Base-by-base conservation (phyloP, 176 grass and related monocot genomes). In the Oryza coarctata region DNA sequence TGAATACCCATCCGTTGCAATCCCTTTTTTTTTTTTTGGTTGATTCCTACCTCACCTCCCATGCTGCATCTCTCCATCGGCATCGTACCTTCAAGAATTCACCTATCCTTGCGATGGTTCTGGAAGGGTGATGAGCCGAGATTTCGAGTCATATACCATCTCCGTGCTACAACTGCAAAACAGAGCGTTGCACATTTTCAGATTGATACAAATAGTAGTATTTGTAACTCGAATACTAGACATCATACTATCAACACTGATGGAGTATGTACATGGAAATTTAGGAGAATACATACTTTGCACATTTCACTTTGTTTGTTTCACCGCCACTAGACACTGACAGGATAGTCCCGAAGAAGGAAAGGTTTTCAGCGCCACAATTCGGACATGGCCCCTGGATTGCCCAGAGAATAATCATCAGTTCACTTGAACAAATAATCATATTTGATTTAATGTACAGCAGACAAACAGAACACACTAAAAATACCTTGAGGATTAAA, bases 301-400 rank as follows among this genome's bases (percentile, higher is more conserved):
- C 79, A 39, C 95, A 98, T 91, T 98, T 98, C 20, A 98, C 61
- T n/a, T 82, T 91, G 68, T 82, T 82, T 3, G 52, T 82, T 83
- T 23, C 41, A 63, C 93, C 87, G 30, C 90, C 93, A 23, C 92
- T 98, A 12, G 90, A 77, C 40, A 98, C 80, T 6, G 95, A 85
- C 17, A 98, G 75, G 84, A 98, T 94, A 50, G 95, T 95, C 63
- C 94, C 92, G 52, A 95, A 98, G 90, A 98, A 98, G 72, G 95
- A 98, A 83, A 95, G 66, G n/a, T 98, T 98, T 75, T 95, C 92
- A 61, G 95, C 86, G 12, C 92, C 92, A 68, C 95, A 98, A 45
- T 95, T 95, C 3, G 92, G 92, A 83, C 95, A 98, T 4, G 90
- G 87, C 5, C 95, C 95, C 92, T 98, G 44, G 0, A 79, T 69